These are phyloP conservation scores for Aphanomyces euteiches DNA, from an alignment of 352 stramenopile genomes.

Conservation along the genomic window DNA sequence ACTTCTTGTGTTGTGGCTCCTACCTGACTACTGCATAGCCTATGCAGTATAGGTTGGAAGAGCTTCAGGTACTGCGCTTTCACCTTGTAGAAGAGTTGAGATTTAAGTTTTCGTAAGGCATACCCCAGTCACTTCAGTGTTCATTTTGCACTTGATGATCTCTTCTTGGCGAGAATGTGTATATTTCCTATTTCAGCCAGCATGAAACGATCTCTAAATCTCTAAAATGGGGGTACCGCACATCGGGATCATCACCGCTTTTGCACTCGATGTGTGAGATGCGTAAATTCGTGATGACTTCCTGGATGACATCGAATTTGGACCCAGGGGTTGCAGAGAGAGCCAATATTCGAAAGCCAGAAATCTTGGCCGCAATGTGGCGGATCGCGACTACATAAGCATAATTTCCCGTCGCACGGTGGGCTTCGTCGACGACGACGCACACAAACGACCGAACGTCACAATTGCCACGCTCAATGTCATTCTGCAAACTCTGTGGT, in stretches of 20 bases:
- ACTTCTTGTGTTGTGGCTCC: neutral
- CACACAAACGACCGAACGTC: conserved; percentile 88
- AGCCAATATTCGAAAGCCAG: conserved; percentile 88
- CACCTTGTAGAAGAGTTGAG: neutral
- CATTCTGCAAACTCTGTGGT: conserved; percentile 96
- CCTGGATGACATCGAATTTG: conserved; percentile 94
- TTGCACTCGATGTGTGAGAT: conserved; percentile 95
- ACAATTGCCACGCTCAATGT: conserved; percentile 84
- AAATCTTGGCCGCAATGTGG: conserved; percentile 57
- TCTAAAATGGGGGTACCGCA: conserved; percentile 38
- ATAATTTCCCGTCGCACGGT: conserved; percentile 96
- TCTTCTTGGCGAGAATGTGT: conserved; percentile 80
- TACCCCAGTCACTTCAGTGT: conserved; percentile 16
- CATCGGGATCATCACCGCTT: conserved; percentile 92
- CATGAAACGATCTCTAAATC: neutral
- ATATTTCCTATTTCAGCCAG: conserved; percentile 49
- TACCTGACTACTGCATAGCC: conserved; percentile 44
- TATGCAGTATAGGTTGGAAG: conserved; percentile 59
- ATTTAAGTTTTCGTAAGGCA: neutral
- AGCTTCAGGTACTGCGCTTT: conserved; percentile 50
- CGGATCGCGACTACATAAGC: conserved; percentile 93
- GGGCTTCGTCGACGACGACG: conserved; percentile 97
- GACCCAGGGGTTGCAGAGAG: conserved; percentile 96
- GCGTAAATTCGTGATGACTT: conserved; percentile 93
- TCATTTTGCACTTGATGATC: conserved; percentile 37